Percentiles rank a stretch among this genome's conserved stretches.
phyloP scores from a whole-genome alignment of 179 eudicot genomes.

The Nepenthes alata region DNA sequence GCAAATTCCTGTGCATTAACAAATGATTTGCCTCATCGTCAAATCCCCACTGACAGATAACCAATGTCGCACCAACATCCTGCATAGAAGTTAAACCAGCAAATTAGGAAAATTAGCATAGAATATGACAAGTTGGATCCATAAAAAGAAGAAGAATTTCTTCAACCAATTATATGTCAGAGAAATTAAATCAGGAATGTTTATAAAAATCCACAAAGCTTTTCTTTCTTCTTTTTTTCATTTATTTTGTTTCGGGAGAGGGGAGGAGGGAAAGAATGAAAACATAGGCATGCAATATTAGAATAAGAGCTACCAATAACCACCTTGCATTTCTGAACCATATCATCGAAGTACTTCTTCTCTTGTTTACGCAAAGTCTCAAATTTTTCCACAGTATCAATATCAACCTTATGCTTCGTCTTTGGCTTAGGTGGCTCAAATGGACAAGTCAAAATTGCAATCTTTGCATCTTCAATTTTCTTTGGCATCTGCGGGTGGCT shows the following conservation, averaged over 20 bases:
- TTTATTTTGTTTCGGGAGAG: no score
- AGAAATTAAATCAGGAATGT: no score
- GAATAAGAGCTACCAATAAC: not conserved
- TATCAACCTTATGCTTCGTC: constrained; percentile 99
- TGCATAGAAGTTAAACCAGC: constrained; percentile 11
- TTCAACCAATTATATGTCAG: no score
- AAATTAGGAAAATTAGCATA: not conserved
- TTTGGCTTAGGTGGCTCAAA: constrained; percentile 99
- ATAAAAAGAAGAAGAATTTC: no score
- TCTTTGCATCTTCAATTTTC: constrained; percentile 72
- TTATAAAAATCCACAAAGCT: no score
- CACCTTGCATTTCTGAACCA: constrained; percentile 97
- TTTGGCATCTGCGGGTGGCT: constrained; percentile 99
- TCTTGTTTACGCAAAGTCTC: constrained; percentile 85
- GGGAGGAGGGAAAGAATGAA: no score
- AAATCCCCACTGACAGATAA: constrained; percentile 98
- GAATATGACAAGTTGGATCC: not conserved
- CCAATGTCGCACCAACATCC: constrained; percentile 98
- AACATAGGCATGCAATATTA: no score
- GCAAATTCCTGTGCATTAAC: constrained; percentile 83
- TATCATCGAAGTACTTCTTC: constrained; percentile 86
- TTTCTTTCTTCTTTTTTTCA: no score
- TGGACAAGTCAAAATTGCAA: constrained; percentile 93
- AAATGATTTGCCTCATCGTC: constrained; percentile 98
- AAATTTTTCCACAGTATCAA: constrained; percentile 89